Base-by-base conservation (phyloP, 2,329 filamentous ascomycete species). In the Massarina eburnea region DNA sequence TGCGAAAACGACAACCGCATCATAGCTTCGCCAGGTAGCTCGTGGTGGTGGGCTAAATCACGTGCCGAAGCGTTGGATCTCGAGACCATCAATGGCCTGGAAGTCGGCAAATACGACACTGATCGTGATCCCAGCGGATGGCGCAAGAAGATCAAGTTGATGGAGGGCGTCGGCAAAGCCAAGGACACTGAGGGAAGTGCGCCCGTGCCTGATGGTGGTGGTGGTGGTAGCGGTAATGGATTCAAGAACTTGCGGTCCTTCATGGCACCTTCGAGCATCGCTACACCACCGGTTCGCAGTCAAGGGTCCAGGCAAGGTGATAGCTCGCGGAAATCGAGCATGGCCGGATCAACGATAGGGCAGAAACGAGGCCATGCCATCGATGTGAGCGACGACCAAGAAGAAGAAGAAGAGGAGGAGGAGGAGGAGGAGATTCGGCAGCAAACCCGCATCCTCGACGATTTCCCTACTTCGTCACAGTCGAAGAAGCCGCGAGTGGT, bases 1-100 rank as follows among this genome's bases (percentile, higher is more conserved):
- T 56, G 62, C 0, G 50, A 68, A 10, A 66, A 73, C 14, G 79
- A 84, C 46, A 49, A 67, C 1, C 77, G 80, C 2, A 79, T 83
- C 21, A 57, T 66, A 0, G 51, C 61, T 10, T 21, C 30, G 5
- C 30, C 52, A 8, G 72, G 68, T 12, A 71, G 74, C 20, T 63
- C 67, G 0, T 84, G 80, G 80, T 81, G 77, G 59, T 82, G 79
- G 76, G 80, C 74, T 0, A 80, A 84, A 41, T 72, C 71, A 18
- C 73, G 82, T 1, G 75, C 76, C 0, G 76, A 83, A 38, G 77
- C 80, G 1, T 72, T 85, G 1, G 79, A 79, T 21, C 57, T 85
- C 5, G 74, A 76, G 21, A 75, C 75, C 3, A 62, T 83, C 29
- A 83, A 83, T 48, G 78, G 77, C 1, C 57, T 75, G 1, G 77